Base-by-base conservation (phyloP, 2,329 filamentous ascomycete genomes). In the Alternaria brassicae region DNA sequence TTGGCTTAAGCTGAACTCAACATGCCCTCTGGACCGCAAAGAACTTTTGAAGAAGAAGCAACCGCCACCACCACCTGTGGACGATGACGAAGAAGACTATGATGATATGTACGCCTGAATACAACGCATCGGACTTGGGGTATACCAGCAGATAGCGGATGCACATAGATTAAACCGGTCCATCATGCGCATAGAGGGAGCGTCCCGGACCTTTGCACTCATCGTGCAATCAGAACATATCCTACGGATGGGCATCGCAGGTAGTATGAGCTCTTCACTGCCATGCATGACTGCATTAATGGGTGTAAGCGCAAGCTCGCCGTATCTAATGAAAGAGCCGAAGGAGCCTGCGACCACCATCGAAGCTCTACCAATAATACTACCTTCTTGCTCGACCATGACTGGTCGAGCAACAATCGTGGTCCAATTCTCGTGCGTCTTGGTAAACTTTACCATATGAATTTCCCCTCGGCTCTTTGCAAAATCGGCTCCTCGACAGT, bases 1-100 rank as follows among this genome's bases (percentile, higher is more conserved):
- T 0, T 89, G 87, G 87, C 75, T 89, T 62, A 83, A 88, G 64
- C 78, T 89, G 55, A 85, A 88, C 62, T 84, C 85, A 8, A 89
- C 86, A 19, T 89, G 87, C 76, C 87, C 87, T 17, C 78, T 89
- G 47, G 86, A 89, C 71, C 81, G 87, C 50, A 81, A 83, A 70
- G 83, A 85, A 71, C 79, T 89, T 58, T 78, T 85, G 17, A 86
- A 87, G 77, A 81, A 75, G 63, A 84, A 77, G 76, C 81, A 74
- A 52, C 70, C 75, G 15, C 74, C 72, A 1, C 69, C 71, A 15
- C 73, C 79, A 76, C 74, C 84, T 79, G 76, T 80, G 66, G 77
- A 85, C 68, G 79, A 86, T 61, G 80, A 83, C 60, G 81, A 84
- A 61, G 81, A 80, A 65, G 81, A 85, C 57, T 83, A 78, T 66